Percentiles rank a stretch among this genome's conserved stretches.
phyloP scores from a whole-genome alignment of 1,139 yeast species.

The Pichia sp. region DNA sequence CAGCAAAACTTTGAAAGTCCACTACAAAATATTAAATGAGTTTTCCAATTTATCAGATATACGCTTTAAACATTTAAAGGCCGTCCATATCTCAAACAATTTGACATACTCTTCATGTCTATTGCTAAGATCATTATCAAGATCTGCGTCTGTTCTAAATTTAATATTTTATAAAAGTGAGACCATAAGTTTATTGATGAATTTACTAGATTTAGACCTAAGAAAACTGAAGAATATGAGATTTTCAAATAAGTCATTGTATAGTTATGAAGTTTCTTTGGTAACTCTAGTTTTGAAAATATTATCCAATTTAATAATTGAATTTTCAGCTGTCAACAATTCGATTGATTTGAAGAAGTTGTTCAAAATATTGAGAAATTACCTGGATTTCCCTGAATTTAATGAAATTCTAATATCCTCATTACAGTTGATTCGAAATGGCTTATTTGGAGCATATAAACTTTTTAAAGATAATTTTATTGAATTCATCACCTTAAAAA shows the following conservation, averaged over 20 bases:
- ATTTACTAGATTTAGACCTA: slow-evolving; percentile 30
- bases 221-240: slow-evolving; percentile 15
- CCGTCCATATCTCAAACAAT: slow-evolving; percentile 29
- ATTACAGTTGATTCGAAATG: slow-evolving; percentile 49
- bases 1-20: not conserved
- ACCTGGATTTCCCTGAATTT: slow-evolving; percentile 22
- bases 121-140: slow-evolving; percentile 60
- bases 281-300: slow-evolving; percentile 58
- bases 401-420: slow-evolving; percentile 37
- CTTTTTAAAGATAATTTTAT: slow-evolving; percentile 25
- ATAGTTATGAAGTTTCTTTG: slow-evolving; percentile 34
- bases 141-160: slow-evolving; percentile 63
- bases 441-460: slow-evolving; percentile 38
- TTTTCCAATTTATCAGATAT: too few relatives aligned
- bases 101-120: slow-evolving; percentile 37
- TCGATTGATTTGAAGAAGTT: slow-evolving; percentile 28
- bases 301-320: slow-evolving; percentile 69
- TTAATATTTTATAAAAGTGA: slow-evolving; percentile 58
- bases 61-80: slow-evolving; percentile 10
- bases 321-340: slow-evolving; percentile 40
- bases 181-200: slow-evolving; percentile 40
- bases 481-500: slow-evolving; percentile 40
- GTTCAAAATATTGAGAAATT: slow-evolving; percentile 39
- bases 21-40: not conserved
- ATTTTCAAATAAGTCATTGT: slow-evolving; percentile 9